A percentile compares a stretch with the other conserved stretches of the same genome.
Evolutionary conservation across 2,329 filamentous ascomycete species (phyloP).

Genomic region (Monosporascus sp.): DNA sequence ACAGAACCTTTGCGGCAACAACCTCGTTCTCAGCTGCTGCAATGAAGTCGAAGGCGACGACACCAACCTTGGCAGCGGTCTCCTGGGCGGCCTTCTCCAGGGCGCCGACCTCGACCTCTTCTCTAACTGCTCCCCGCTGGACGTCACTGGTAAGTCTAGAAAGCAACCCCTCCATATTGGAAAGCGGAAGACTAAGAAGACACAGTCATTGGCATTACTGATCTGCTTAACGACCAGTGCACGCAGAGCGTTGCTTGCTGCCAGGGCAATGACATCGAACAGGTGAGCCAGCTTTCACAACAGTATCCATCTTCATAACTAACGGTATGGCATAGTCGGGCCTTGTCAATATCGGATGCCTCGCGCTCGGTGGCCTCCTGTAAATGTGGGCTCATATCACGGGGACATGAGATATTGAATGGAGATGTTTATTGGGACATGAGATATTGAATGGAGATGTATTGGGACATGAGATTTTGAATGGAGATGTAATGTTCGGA

Average conservation of each 20-base stretch:
- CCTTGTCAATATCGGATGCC: conserved; percentile 17
- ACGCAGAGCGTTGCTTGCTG: conserved; percentile 27
- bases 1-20: too few species aligned
- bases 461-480: too few species aligned
- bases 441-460: conserved; percentile 20
- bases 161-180: too few species aligned
- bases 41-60: conserved; percentile 14
- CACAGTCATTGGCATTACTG: conserved; percentile 18
- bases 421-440: conserved; percentile 20
- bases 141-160: conserved; percentile 17
- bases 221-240: conserved; percentile 24
- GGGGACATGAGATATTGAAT: conserved; percentile 17
- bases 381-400: conserved; percentile 14
- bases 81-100: conserved; percentile 20
- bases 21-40: conserved; percentile 20
- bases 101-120: conserved; percentile 20
- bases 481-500: conserved; percentile 20
- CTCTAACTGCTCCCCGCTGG: conserved; percentile 23
- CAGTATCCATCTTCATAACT: conserved; percentile 1
- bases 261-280: conserved; percentile 21
- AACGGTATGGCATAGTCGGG: conserved; percentile 13
- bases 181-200: background rate
- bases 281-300: conserved; percentile 14
- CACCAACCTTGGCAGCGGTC: conserved; percentile 1
- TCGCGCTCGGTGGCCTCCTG: too few species aligned